phyloP scores from a whole-genome alignment of 2,329 filamentous ascomycete species.

The Colletotrichum lentis region DNA sequence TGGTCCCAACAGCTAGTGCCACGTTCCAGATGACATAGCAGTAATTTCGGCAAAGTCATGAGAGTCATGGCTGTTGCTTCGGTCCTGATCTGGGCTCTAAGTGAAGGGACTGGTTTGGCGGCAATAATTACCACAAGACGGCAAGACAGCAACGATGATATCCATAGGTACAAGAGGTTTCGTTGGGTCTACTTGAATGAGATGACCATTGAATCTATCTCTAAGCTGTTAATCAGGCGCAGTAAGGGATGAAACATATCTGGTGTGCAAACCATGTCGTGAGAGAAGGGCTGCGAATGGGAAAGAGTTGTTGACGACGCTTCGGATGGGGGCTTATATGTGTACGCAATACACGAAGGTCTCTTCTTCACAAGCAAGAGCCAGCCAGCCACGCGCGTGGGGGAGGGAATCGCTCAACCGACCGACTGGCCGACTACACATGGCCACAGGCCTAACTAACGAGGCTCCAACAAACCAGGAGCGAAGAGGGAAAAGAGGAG shows the following conservation, averaged over 20 bases:
- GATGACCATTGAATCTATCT: slow-evolving; percentile 54
- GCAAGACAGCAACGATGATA: no score
- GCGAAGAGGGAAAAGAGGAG: no score
- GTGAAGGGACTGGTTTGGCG: slow-evolving; percentile 59
- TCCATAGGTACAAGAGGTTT: slow-evolving; percentile 52
- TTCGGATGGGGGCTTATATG: no score
- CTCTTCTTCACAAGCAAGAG: no score
- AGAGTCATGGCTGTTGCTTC: slow-evolving; percentile 52
- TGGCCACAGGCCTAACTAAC: no score
- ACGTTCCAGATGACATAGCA: slow-evolving; percentile 51
- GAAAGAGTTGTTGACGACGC: no score
- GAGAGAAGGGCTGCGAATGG: no score
- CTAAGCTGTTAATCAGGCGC: not conserved
- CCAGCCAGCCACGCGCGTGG: no score
- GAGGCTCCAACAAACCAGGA: not conserved
- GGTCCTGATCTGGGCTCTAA: slow-evolving; percentile 59
- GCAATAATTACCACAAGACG: slow-evolving; percentile 39
- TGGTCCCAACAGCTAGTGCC: slow-evolving; percentile 49
- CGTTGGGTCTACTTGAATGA: slow-evolving; percentile 61
- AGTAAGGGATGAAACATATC: not conserved
- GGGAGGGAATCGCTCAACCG: no score
- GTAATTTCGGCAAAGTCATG: slow-evolving; percentile 53
- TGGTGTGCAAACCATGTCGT: no score
- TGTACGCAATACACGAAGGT: no score
- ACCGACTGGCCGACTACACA: no score